Evolutionary conservation across 176 grass and related monocot genomes (phyloP).

Genomic region (Rhipidocladum racemiflorum): DNA sequence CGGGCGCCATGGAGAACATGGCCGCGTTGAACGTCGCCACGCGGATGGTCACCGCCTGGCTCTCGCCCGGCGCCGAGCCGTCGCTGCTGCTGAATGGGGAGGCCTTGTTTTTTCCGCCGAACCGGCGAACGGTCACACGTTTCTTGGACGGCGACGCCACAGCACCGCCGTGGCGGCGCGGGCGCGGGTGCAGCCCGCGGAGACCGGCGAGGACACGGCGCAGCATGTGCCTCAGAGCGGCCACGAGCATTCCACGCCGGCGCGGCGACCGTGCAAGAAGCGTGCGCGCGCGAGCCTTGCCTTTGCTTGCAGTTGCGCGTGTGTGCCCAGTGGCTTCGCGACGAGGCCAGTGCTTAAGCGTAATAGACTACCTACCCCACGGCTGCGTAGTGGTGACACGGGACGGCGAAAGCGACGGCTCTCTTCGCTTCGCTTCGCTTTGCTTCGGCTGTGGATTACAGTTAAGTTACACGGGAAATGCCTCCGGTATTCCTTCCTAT

Average conservation of each 20-base stretch:
- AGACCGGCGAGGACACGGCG: conserved; percentile 40
- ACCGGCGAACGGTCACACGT: conserved; percentile 35
- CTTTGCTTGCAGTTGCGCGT: neutral
- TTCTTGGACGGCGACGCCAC: conserved; percentile 26
- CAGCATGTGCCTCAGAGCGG: conserved; percentile 31
- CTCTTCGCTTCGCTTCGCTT: neutral
- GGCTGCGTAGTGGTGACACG: neutral
- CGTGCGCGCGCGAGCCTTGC: neutral
- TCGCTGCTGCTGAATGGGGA: neutral
- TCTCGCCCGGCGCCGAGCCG: neutral
- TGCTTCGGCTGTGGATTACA: neutral
- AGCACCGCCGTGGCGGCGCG: conserved; percentile 30
- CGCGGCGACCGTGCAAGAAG: neutral
- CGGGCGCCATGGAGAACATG: conserved; percentile 96
- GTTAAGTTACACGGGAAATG: conserved; percentile 1
- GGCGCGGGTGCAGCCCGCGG: conserved; percentile 44
- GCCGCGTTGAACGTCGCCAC: conserved; percentile 95
- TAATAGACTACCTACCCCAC: conserved; percentile 18
- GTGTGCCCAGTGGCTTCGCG: neutral
- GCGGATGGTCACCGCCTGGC: conserved; percentile 46
- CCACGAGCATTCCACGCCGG: neutral
- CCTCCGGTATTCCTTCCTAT: neutral
- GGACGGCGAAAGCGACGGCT: conserved; percentile 27
- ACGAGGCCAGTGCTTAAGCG: neutral
- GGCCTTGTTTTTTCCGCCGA: conserved; percentile 1